A percentile compares a stretch with the other conserved stretches of the same genome.
These are phyloP conservation scores for Beauveria sp. DNA, from an alignment of 2,329 filamentous ascomycete genomes.

Conservation along the genomic window DNA sequence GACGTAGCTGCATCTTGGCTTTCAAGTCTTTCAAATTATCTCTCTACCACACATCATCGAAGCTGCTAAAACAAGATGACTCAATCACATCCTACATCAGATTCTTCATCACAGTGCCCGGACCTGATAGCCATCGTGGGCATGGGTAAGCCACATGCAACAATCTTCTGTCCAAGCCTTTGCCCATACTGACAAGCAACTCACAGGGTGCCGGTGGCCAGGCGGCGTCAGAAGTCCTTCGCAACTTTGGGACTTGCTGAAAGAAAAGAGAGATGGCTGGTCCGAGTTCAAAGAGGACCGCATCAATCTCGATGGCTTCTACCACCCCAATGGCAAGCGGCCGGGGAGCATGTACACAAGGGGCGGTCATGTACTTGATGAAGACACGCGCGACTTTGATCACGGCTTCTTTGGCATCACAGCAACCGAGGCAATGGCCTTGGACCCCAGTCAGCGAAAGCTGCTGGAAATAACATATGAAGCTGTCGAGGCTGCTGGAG, in stretches of 20 bases:
- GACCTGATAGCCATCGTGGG: background rate
- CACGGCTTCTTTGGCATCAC: background rate
- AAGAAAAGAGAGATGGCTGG: background rate
- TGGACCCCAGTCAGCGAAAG: background rate
- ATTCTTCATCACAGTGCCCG: background rate
- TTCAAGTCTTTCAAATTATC: background rate
- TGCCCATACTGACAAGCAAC: background rate
- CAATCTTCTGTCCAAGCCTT: background rate
- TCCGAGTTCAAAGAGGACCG: background rate
- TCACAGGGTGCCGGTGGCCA: background rate
- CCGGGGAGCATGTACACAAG: background rate
- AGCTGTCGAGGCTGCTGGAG: conserved; percentile 7
- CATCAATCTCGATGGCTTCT: background rate
- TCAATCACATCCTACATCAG: background rate
- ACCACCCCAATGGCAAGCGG: background rate
- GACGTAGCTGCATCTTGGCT: background rate
- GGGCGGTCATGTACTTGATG: background rate
- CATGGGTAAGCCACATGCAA: background rate
- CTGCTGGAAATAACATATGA: background rate
- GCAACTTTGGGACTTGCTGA: background rate
- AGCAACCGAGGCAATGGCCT: background rate
- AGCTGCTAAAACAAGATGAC: background rate
- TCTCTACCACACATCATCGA: background rate
- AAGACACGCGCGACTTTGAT: background rate
- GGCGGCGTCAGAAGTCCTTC: background rate